These are phyloP conservation scores for Cyclocybe aegerita DNA, from an alignment of 768 basidiomycete genomes.

Conservation along the genomic window DNA sequence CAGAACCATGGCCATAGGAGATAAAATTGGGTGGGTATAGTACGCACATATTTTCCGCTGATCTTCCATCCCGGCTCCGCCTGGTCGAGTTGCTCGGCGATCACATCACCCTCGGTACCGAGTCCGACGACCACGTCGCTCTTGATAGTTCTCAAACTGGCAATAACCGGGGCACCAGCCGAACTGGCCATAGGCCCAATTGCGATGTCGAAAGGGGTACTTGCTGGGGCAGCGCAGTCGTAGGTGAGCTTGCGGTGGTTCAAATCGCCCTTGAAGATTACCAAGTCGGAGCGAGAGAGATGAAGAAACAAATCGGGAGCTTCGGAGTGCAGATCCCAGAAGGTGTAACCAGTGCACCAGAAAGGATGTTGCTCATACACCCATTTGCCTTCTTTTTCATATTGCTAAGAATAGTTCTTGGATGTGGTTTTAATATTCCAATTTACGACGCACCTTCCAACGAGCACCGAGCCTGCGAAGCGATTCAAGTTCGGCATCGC, in stretches of 20 bases:
- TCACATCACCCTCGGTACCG: constrained; percentile 62
- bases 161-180: constrained; percentile 84
- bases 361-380: constrained; percentile 93
- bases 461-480: constrained; percentile 75
- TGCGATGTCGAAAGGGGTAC: constrained; percentile 85
- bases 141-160: constrained; percentile 89
- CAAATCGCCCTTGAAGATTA: constrained; percentile 92
- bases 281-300: constrained; percentile 86
- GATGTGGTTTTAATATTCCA: not conserved
- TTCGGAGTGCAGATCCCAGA: constrained; percentile 82
- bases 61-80: constrained; percentile 95
- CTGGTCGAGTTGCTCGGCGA: constrained; percentile 80
- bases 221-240: constrained; percentile 82
- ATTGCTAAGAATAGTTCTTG: constrained; percentile 52
- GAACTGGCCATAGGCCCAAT: constrained; percentile 92
- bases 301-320: constrained; percentile 92
- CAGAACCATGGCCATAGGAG: not conserved
- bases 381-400: constrained; percentile 91
- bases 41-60: constrained; percentile 90
- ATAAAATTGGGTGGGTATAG: not conserved
- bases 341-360: constrained; percentile 97
- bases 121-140: constrained; percentile 93
- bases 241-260: constrained; percentile 92
- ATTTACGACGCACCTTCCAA: constrained; percentile 70
- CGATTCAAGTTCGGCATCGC: constrained; percentile 79